Conservation (phyloP, 148 eudicot species). For the Euryodendron excelsum region DNA sequence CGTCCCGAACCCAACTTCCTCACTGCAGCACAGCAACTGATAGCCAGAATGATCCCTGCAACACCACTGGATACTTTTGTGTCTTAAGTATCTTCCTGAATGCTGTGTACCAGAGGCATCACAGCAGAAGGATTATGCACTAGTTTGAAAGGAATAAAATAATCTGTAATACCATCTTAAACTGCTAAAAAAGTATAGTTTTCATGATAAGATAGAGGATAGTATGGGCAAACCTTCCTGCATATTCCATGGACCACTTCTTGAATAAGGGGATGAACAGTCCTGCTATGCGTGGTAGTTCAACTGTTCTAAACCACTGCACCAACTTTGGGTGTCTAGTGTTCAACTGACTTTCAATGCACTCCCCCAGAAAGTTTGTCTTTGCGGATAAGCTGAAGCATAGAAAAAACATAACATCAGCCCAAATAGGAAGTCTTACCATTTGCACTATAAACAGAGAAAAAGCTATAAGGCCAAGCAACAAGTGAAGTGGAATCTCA, state of each 20-base stretch:
- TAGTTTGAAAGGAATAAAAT: neutral
- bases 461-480: too few relatives aligned
- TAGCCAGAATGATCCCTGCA: constrained; percentile 46
- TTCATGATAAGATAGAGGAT: neutral
- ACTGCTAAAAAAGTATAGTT: neutral
- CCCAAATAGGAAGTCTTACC: neutral
- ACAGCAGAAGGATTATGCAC: neutral
- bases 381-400: constrained; percentile 34
- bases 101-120: neutral
- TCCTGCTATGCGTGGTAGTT: constrained; percentile 41
- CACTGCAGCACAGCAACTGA: constrained; percentile 49
- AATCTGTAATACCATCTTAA: neutral
- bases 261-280: constrained; percentile 46
- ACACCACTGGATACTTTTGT: constrained; percentile 40
- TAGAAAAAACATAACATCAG: constrained; percentile 14
- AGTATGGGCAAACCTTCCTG: constrained; percentile 43
- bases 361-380: constrained; percentile 26
- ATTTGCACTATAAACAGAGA: neutral
- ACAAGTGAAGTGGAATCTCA: neutral
- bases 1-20: constrained; percentile 35
- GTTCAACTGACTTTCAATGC: constrained; percentile 35
- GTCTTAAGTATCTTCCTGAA: too few relatives aligned
- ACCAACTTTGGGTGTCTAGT: constrained; percentile 33
- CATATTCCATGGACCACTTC: constrained; percentile 54
- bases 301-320: constrained; percentile 40